Evolutionary conservation across 768 basidiomycete species (phyloP), one percentile per base, ranked within the genome.

Genomic region (Cystoderma amianthinum): DNA sequence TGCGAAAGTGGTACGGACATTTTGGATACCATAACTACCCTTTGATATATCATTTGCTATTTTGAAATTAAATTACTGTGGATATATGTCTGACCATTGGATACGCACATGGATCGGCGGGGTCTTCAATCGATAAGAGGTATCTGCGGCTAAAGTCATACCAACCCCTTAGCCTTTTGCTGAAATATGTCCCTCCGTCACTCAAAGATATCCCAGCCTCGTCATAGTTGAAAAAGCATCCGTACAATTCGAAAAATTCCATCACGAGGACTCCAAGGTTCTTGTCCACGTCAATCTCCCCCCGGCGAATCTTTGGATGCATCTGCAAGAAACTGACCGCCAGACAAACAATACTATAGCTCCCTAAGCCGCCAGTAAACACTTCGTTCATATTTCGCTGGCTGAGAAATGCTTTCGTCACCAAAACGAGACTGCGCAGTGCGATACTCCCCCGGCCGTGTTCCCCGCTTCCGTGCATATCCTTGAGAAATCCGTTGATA

Each of bases 211-310:
- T 89, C 6, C 95, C 95, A 13, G 84, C 80, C 54, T 88, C 81
- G 41, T 84, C 78, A 50, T 91, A 96, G 59, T 94, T 93, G 74
- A 97, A 98, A 58, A 81, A 80, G 37, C 73, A 68, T 12, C 94
- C 95, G 58, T 98, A 98, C 10, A 95, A 70, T 68, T 98, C 94
- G 55, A 98, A 96, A 58, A 98, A 97, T 61, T 99, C 96, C 71
- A 97, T 78, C 34, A 96, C 74, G 41, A 99, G 65, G n/a, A 94
- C 87, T 2, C 96, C 96, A 7, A 98, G 70, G 54, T 98, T 98
- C 52, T 76, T 70, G 49, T 82, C 79, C 0, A 92, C 79, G 50
- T 94, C 81, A 20, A 99, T 89, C 61, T 94, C 89, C 0, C 81
- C 87, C 41, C 78, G 62, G 30, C 94, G 81, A 45, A 98, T 80